Base-by-base conservation (phyloP, 1,284 basidiomycete genomes). In the Leccinum pseudoinsigne region DNA sequence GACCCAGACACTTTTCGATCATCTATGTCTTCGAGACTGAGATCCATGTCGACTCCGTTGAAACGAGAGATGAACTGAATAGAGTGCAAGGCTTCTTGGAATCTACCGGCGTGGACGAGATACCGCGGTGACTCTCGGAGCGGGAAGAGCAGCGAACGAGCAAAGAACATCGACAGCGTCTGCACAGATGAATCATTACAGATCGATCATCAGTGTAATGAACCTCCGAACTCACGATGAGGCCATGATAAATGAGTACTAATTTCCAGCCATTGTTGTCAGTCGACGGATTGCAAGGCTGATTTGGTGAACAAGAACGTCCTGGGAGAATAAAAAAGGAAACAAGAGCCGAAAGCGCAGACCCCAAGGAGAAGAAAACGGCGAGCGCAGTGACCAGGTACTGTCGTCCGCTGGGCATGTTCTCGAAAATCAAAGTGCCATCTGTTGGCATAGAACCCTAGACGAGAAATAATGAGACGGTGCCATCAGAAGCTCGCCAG, bases 371-470 rank as follows among this genome's bases (percentile, higher is more conserved):
- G 80, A 97, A 97, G 81, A 98, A 99, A 26, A 97, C 86, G 5
- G 94, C 97, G 26, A 28, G 26, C 0, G 92, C 93, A 0, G 96
- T 98, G 58, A 98, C 89, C 40, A 98, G 87, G 74, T 96, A 96
- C 71, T 96, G 90, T 69, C 95, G 95, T n/a, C 87, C 86, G 68
- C 90, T 88, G 0, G 97, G 97, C 79, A 98, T 89, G 71, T 97
- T 95, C 75, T 99, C 97, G 4, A 98, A 83, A 59, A 98, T 86
- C 5, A 97, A 85, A 0, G 95, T 97, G 3, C 96, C 96, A 70
- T 98, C 96, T 0, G 95, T 98, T 0, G 95, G 97, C 94, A 98
- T 97, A 2, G 93, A 95, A 11, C 94, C 91, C 90, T 92, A 62
- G 51, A 38, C 16, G 55, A 38, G 4, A 21, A 5, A 53, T 23